Base-by-base conservation (phyloP, 1,284 basidiomycete species). In the Ceratobasidium sp. region DNA sequence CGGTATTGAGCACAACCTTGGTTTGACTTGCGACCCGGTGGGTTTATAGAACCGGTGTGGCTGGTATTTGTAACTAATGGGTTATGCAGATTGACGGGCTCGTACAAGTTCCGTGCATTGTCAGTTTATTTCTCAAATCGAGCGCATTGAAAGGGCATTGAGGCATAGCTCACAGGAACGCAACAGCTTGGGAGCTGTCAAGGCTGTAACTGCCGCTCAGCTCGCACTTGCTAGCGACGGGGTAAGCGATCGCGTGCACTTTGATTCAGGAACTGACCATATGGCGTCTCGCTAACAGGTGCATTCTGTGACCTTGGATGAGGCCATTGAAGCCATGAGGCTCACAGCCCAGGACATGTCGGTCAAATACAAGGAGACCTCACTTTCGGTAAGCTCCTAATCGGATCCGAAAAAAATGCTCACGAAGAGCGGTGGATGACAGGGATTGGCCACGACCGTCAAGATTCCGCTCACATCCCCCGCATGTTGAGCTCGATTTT, bases 321-420 rank as follows among this genome's bases (percentile, higher is more conserved):
- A 98, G 81, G 96, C 96, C 0, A 98, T 98, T 74, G 93, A 95
- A 80, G 97, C 96, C 1, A 98, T 98, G 93, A 86, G 95, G 46
- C 83, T 97, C 49, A 98, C 96, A 0, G 96, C 96, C 0, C 77
- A 82, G 34, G 91, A 93, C 80, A 94, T 95, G 92, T 93, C 91
- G 77, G 88, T 92, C 75, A 92, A 94, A 80, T 95, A 96, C 81
- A 96, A 96, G 81, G 95, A 97, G 83, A 97, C 95, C 1, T 94
- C 92, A 82, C 87, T 96, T 77, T 95, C 94, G 56, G 93, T 94
- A 78, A 78, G 86, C 82, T 9, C 80, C 24, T 51, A 34, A 7
- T 49, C 63, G 49, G 64, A 3, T 56, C 41, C 46, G 51, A 43
- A 29, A 6, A 46, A 58, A 51, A 46, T 13, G 46, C 24, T 61